Evolutionary conservation across 2,329 filamentous ascomycete species (phyloP), one percentile per base, ranked within the genome.

Genomic region (Neopestalotiopsis sp.): DNA sequence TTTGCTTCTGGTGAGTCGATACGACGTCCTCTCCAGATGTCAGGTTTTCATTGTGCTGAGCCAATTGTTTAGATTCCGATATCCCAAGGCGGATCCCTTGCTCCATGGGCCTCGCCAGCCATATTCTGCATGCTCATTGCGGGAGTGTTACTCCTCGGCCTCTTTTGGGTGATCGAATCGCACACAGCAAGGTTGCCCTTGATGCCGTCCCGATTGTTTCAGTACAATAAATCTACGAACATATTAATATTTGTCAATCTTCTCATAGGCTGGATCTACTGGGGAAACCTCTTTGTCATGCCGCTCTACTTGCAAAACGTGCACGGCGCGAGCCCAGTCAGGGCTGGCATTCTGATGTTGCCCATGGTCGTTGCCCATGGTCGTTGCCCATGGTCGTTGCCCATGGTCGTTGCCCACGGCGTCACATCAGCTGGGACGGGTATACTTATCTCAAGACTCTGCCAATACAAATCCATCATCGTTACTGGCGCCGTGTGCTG

Each of bases 201-300:
- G 38, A 72, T 75, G 49, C 72, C 72, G 12, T 24, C 12, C 56
- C 24, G 30, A 28, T 34, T 38, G 3, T 40, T 24, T 28, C 9
- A 12, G 2, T 24, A 20, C 24, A 52, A 45, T 73, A 9, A 63
- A 63, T 74, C 73, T 34, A 69, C 58, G 13, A 45, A 67, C 20
- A 32, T 65, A 4, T 69, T 72, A 3, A 66, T 66, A 0, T 64
- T 40, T n/a, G 59, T 70, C 4, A 70, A 69, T 56, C 82, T 85
- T 72, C 75, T 86, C 59, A 83, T 85, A 72, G 84, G 85, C 73
- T 78, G 82, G 20, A 84, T 86, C 14, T 87, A 84, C 84, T 83
- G 84, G 24, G 75, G 79, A 13, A 83, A 85, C 59, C 73, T 84
- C 20, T 77, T 74, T 65, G 76, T 75, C 66, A 52, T 76, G 3